Conservation (phyloP, 768 basidiomycete species). For the Chiua virens region DNA sequence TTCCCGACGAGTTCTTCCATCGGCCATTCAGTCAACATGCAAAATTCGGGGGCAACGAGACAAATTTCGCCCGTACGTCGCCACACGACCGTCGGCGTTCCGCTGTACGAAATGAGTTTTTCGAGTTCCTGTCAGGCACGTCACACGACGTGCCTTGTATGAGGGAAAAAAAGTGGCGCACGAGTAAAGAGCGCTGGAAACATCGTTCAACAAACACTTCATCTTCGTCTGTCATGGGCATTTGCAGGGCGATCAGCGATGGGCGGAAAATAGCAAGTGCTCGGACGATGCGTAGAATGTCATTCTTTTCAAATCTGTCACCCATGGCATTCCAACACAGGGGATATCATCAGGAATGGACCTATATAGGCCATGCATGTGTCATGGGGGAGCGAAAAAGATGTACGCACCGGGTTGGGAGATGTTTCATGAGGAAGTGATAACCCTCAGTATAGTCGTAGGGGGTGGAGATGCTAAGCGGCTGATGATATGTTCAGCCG, state of each 20-base stretch:
- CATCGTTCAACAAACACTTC: slow-evolving; percentile 96
- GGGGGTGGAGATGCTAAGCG: slow-evolving; percentile 62
- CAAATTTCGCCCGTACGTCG: slow-evolving; percentile 97
- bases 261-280: slow-evolving; percentile 94
- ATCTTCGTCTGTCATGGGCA: slow-evolving; percentile 95
- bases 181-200: slow-evolving; percentile 90
- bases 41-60: slow-evolving; percentile 95
- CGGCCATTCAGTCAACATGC: slow-evolving; percentile 89
- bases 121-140: slow-evolving; percentile 75
- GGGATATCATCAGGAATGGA: slow-evolving; percentile 37
- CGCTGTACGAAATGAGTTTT: slow-evolving; percentile 95
- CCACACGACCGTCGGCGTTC: slow-evolving; percentile 98
- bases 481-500: slow-evolving; percentile 60
- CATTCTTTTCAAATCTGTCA: slow-evolving; percentile 90
- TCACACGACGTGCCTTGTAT: not conserved
- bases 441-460: slow-evolving; percentile 98
- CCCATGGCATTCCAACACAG: slow-evolving; percentile 30
- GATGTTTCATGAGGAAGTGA: slow-evolving; percentile 93
- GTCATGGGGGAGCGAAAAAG: slow-evolving; percentile 31
- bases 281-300: slow-evolving; percentile 90
- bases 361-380: slow-evolving; percentile 43
- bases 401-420: slow-evolving; percentile 72
- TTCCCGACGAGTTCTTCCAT: slow-evolving; percentile 72
- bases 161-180: slow-evolving; percentile 35
- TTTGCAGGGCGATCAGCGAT: slow-evolving; percentile 96